Evolutionary conservation across 108 stramenopile genomes (phyloP).

Genomic region (Skeletonema tropicum): DNA sequence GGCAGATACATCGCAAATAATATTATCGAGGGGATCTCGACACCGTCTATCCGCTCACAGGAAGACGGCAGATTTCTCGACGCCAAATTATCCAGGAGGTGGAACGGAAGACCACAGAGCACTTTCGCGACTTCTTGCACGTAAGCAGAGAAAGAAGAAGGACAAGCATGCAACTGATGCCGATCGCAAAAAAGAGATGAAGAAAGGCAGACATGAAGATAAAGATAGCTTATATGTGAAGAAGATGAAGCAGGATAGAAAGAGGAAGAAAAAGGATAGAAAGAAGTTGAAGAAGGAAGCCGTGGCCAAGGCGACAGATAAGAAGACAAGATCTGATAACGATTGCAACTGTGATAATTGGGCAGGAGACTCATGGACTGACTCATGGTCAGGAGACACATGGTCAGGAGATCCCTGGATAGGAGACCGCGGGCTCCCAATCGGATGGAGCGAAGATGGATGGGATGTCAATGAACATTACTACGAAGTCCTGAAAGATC

Average conservation of each 20-base stretch:
- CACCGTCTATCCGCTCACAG: not conserved
- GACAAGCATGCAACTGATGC: no score
- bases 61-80: not conserved
- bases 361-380: not conserved
- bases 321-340: not conserved
- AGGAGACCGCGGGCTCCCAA: not conserved
- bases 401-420: no score
- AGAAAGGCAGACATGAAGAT: not conserved
- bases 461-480: conserved; percentile 17
- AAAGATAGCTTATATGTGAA: not conserved
- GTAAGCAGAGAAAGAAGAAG: not conserved
- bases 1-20: not conserved
- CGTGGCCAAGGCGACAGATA: not conserved
- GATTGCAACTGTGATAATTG: not conserved
- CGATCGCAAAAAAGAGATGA: no score
- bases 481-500: conserved; percentile 8
- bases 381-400: no score
- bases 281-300: not conserved
- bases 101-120: not conserved
- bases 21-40: not conserved
- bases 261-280: no score
- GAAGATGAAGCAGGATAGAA: no score
- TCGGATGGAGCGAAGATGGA: conserved; percentile 16
- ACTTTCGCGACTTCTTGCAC: not conserved
- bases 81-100: not conserved